Evolutionary conservation across 768 basidiomycete genomes (phyloP), one percentile per base, ranked within the genome.

Genomic region (Pisolithus albus): DNA sequence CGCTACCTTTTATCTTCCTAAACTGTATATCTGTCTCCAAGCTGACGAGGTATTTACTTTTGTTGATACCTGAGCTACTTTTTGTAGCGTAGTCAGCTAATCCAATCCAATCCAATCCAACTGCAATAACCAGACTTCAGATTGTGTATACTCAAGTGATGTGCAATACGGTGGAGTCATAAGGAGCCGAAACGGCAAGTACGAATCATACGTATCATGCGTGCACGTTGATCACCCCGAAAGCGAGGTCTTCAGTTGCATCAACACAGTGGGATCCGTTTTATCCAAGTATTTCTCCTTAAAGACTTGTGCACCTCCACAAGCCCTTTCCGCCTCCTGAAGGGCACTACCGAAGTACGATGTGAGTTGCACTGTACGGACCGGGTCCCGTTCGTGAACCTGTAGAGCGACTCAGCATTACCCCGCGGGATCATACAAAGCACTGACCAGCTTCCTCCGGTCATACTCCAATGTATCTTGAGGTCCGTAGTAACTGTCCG

Each of bases 381-480:
- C 79, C 0, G 84, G 84, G 62, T 94, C 92, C 23, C 67, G 73
- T 11, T 86, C 75, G 53, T 80, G 83, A 11, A 85, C 62, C 92
- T 94, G 59, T 10, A 50, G 51, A 30, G 30, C 30, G 21, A 37
- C n/a, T 61, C n/a, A 56, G 18, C 43, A 47, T 45, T 54, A 53
- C 30, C 7, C 30, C 18, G 38, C n/a, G 19, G 48, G 49, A 32
- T 13, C 48, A 13, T 52, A 4, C 26, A 24, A 23, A 42, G 44
- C 3, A 69, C 78, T 34, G 64, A 92, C 92, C 51, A 72, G 70
- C 70, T 83, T 80, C 40, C 89, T 80, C 30, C 92, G 85, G n/a
- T 75, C 70, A 56, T 84, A 84, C 64, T 94, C 92, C 6, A 80
- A 72, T 1, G 87, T 90, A 7, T 77, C 83, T 64, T 86, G 77